These are phyloP conservation scores for Mallotus nudiflorus DNA, from an alignment of 345 rosid genomes.

Conservation along the genomic window DNA sequence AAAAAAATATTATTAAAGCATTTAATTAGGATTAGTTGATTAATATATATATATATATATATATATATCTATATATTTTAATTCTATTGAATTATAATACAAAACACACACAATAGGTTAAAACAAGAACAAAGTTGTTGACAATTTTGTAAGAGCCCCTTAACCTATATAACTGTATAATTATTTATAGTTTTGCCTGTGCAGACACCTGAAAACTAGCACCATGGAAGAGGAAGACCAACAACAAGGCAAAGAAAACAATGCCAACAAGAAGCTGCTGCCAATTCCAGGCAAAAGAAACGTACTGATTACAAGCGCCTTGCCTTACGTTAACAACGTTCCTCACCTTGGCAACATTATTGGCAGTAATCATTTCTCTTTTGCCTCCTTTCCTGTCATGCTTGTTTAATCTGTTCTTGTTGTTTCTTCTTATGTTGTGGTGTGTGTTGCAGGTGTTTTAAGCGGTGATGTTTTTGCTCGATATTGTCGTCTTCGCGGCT, in stretches of 20 bases:
- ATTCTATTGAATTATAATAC: too few species aligned
- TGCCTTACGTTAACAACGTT: conserved; percentile 94
- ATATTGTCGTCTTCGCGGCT: conserved; percentile 84
- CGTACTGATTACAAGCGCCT: conserved; percentile 87
- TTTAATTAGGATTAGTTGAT: too few species aligned
- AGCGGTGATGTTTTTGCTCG: conserved; percentile 95
- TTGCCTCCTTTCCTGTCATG: neutral
- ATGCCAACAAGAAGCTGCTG: conserved; percentile 26
- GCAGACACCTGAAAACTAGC: neutral
- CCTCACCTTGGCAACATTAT: conserved; percentile 98
- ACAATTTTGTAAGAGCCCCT: too few species aligned
- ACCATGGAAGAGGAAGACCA: neutral
- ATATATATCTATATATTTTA: too few species aligned
- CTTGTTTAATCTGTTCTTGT: neutral
- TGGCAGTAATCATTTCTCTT: conserved; percentile 32
- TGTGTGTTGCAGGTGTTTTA: conserved; percentile 52
- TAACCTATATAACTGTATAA: too few species aligned
- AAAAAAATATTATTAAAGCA: too few species aligned
- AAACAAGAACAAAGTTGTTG: too few species aligned
- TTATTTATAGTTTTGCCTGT: too few species aligned
- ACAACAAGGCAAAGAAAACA: neutral
- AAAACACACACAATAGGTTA: too few species aligned
- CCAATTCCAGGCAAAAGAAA: conserved; percentile 83
- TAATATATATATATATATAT: too few species aligned
- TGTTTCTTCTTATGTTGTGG: neutral